phyloP scores from a whole-genome alignment of 192 early-diverging fungal genomes.

The Endogone sp. region DNA sequence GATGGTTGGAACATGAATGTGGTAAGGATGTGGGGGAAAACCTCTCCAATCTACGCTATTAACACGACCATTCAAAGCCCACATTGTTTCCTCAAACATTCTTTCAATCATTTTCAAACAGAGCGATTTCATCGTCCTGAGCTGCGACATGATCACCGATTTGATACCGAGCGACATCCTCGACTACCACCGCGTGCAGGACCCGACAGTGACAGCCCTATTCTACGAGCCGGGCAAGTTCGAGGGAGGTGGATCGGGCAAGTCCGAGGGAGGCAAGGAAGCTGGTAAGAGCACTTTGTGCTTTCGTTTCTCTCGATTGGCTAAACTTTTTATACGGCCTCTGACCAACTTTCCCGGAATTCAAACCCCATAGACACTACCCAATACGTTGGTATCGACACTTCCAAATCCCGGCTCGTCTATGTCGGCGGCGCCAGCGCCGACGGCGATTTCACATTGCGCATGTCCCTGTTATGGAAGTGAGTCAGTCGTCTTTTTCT shows the following conservation, averaged over 20 bases:
- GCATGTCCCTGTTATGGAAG: slow-evolving; percentile 46
- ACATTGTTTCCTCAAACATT: neutral
- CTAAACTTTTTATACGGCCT: neutral
- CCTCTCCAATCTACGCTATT: neutral
- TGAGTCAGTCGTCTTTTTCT: slow-evolving; percentile 14
- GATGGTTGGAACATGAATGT: neutral
- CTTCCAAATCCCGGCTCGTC: slow-evolving; percentile 35
- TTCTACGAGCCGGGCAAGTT: slow-evolving; percentile 77
- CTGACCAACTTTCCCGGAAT: too few species aligned
- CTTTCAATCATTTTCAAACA: slow-evolving; percentile 9
- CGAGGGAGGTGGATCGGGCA: slow-evolving; percentile 62
- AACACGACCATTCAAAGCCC: neutral
- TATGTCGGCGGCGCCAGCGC: slow-evolving; percentile 37
- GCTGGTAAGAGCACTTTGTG: neutral
- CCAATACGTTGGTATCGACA: slow-evolving; percentile 50
- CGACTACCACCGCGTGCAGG: slow-evolving; percentile 75
- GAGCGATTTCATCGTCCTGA: slow-evolving; percentile 89
- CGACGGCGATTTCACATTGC: slow-evolving; percentile 54
- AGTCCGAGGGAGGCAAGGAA: slow-evolving; percentile 37
- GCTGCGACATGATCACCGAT: slow-evolving; percentile 89
- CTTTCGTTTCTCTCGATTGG: neutral
- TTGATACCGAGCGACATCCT: slow-evolving; percentile 78
- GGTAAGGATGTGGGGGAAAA: neutral
- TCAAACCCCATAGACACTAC: slow-evolving; percentile 16
- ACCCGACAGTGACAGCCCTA: slow-evolving; percentile 76